Evolutionary conservation across 805 yeast species (phyloP), one percentile per base, ranked within the genome.

Genomic region (Candida coleopterorum): DNA sequence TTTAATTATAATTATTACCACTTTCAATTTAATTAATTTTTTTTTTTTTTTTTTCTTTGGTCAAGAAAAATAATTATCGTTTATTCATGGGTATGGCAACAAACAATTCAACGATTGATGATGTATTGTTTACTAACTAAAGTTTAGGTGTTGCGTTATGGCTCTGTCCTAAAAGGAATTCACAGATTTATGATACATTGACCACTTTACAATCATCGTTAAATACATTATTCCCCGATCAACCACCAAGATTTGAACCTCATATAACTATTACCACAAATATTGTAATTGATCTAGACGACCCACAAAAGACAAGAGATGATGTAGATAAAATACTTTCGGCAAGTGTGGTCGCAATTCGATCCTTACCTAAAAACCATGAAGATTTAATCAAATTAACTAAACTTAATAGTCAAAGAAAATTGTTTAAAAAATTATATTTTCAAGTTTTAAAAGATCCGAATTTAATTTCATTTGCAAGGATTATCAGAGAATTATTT

Each of bases 211-310:
- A 81, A 56, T 62, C 72, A n/a, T 79, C 87, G 8, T 56, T 85
- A 24, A 74, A 72, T 29, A 80, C 89, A 1, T 60, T 83, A n/a
- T 82, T 85, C 49, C 83, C 84, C 9, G 81, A 78, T 35, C 70
- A 56, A 38, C 78, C 87, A 1, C 82, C 83, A 2, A 54, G 50
- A 21, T 79, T 84, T 47, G 83, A 76, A 43, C 95, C 95, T 3
- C 95, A 85, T 52, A 68, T 85, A 24, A 85, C 95, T 2, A 68
- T 85, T 18, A 77, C 87, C 2, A 70, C 86, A n/a, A 72, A 75
- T 39, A 62, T 85, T 22, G 62, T 56, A 2, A 60, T 80, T 18
- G 58, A 65, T 39, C 43, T 61, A 41, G 56, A 53, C 7, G 58
- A 62, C 32, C 43, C 56, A 12, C 53, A 43, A 9, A 56, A 64